Evolutionary conservation across 2,329 filamentous ascomycete species (phyloP), one percentile per base, ranked within the genome.

Genomic region (Aspergillus sp.): DNA sequence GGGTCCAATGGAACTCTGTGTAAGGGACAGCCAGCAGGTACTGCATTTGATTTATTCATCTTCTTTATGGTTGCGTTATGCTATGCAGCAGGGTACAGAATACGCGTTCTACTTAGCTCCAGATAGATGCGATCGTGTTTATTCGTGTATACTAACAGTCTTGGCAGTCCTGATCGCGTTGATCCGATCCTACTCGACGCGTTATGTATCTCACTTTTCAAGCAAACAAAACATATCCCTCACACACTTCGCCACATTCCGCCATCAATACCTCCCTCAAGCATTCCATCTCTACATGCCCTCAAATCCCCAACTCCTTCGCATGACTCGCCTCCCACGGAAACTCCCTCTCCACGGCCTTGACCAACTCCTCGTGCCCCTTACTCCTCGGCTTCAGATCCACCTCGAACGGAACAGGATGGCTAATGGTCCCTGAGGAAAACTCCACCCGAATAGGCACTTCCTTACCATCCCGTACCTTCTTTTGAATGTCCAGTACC

Each of bases 361-460:
- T n/a, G 3, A 56, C 36, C 7, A 63, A 10, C 7, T 11, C 38
- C 15, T 57, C 58, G 39, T 55, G 51, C 21, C 1, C 7, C 17
- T 13, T 2, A 27, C 54, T 61, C 51, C 58, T 21, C 3, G 51
- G 47, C 8, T 3, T 51, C 5, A 63, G 36, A 2, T 49, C 25
- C 10, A 63, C n/a, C 11, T 15, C 21, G 42, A 41, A 63, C 10
- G 58, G 54, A 13, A 11, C 58, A 0, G 61, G 61, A 21, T 63
- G 61, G 19, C 61, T 63, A n/a, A 63, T 55, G 2, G 57, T 53
- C 1, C 54, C 54, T 1, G 61, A 58, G 5, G 56, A 17, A 8
- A 58, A 51, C 6, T 51, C 49, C 2, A 23, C 8, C 0, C 11
- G 10, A 1, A 55, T 30, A 8, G 41, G 38, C 0, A 55, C 25